A percentile compares a stretch with the other conserved stretches of the same genome.
Conservation (phyloP, 106 monocot genomes). For the Platanthera zijinensis region DNA sequence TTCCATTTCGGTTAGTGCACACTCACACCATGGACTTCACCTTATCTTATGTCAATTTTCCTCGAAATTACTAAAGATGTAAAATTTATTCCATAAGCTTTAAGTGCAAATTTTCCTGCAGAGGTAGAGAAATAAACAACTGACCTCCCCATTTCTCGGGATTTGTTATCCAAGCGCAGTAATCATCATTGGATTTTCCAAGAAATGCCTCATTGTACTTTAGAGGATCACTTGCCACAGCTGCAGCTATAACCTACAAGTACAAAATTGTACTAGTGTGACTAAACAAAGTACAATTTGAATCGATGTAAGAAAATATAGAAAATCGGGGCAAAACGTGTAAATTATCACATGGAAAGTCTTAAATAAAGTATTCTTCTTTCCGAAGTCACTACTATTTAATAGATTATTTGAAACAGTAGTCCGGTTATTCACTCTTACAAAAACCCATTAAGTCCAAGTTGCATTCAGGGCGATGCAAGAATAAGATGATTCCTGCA, state of each 20-base stretch:
- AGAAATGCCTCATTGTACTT: conserved; percentile 91
- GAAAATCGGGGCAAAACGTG: too few relatives aligned
- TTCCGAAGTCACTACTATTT: neutral
- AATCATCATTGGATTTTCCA: conserved; percentile 80
- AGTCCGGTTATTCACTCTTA: neutral
- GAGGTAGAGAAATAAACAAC: neutral
- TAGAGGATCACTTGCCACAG: conserved; percentile 65
- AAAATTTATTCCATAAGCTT: neutral
- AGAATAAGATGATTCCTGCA: neutral
- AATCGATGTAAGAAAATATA: neutral
- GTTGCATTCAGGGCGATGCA: neutral
- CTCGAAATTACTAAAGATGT: neutral
- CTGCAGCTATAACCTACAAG: conserved; percentile 73
- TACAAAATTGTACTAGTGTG: neutral
- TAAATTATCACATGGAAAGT: neutral
- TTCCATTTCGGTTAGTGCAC: too few relatives aligned
- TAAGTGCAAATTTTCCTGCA: neutral
- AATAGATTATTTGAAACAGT: neutral
- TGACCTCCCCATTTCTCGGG: conserved; percentile 98
- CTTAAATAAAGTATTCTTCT: neutral
- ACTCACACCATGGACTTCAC: too few relatives aligned
- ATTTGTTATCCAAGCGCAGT: conserved; percentile 83
- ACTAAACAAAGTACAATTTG: neutral
- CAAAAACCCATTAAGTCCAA: neutral
- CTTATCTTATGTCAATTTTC: neutral